Evolutionary conservation across 139 green algal species (phyloP), one percentile per base, ranked within the genome.

Genomic region (Dunaliella sp.): DNA sequence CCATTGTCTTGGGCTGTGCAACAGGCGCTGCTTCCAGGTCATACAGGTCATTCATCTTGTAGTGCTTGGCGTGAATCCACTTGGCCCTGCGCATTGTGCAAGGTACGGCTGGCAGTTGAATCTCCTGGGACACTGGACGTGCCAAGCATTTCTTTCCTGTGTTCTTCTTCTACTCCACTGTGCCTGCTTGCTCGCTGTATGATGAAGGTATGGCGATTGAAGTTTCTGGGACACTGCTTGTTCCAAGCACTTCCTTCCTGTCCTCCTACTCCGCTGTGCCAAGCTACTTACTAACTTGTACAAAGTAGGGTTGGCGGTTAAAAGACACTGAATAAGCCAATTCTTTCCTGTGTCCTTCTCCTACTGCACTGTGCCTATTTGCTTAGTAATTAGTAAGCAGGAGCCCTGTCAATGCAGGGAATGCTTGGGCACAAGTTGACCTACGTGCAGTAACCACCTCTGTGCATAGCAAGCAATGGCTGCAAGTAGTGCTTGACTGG

Each of bases 41-140:
- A 81, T 89, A 89, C 28, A 25, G 31, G 77, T 89, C 84, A 75
- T 83, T 59, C 87, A 90, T 90, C 31, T 35, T 28, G 87, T 90
- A 90, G 3, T 88, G 84, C 30, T 57, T 57, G 2, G 80, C 73
- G 80, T 90, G 87, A 83, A 90, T 90, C 87, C 87, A 85, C 81
- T 85, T 85, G 81, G 81, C 77, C 78, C 78, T 83, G 78, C 78
- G 32, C n/a, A n/a, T n/a, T n/a, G n/a, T 36, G 74, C 74, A 21
- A 75, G 22, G 74, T 26, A 30, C 3, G 28, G 21, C 74, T 36
- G 24, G 21, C 3, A 26, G 24, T n/a, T 3, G 74, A 16, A 26
- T 36, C 24, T 3, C 16, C 74, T 12, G 74, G 16, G 3, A 79
- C 21, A 3, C 28, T n/a, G n/a, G n/a, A n/a, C n/a, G n/a, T n/a